Conservation (phyloP, 352 stramenopile species). For the Plasmopara viticola region DNA sequence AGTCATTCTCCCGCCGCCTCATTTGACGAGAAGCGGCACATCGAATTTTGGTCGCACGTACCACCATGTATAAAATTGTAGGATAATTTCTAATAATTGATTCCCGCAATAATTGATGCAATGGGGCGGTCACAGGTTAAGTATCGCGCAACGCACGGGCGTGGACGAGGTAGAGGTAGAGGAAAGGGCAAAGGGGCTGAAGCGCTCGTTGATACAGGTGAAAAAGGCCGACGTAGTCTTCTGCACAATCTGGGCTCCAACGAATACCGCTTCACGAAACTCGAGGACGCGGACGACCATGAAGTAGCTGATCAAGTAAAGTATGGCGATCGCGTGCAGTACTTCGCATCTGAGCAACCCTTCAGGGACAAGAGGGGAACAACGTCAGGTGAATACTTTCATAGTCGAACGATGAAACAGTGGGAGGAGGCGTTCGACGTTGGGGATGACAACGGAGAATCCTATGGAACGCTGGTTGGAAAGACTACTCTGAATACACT, state of each 20-base stretch:
- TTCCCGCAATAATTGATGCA: too few relatives aligned
- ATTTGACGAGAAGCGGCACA: too few relatives aligned
- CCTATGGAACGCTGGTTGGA: constrained; percentile 37
- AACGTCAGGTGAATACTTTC: constrained; percentile 44
- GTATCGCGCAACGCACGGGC: constrained; percentile 48
- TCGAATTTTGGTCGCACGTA: too few relatives aligned
- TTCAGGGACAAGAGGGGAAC: constrained; percentile 34
- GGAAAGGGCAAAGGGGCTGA: constrained; percentile 9
- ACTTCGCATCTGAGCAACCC: constrained; percentile 55
- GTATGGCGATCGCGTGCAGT: constrained; percentile 35
- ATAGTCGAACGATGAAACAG: constrained; percentile 53
- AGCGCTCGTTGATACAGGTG: constrained; percentile 7
- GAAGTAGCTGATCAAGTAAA: constrained; percentile 5
- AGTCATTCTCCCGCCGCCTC: too few relatives aligned
- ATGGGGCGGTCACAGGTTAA: constrained; percentile 76
- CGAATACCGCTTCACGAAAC: constrained; percentile 58
- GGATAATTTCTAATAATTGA: too few relatives aligned
- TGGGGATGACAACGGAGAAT: constrained; percentile 14
- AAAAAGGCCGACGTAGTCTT: constrained; percentile 21
- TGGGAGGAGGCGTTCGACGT: constrained; percentile 55
- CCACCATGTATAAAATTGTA: too few relatives aligned
- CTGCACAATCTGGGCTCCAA: constrained; percentile 53
- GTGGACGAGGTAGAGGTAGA: constrained; percentile 34
- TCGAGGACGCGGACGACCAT: constrained; percentile 20
- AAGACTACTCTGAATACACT: neutral